phyloP scores from a whole-genome alignment of 768 basidiomycete species.

The Podaxis rugospora region DNA sequence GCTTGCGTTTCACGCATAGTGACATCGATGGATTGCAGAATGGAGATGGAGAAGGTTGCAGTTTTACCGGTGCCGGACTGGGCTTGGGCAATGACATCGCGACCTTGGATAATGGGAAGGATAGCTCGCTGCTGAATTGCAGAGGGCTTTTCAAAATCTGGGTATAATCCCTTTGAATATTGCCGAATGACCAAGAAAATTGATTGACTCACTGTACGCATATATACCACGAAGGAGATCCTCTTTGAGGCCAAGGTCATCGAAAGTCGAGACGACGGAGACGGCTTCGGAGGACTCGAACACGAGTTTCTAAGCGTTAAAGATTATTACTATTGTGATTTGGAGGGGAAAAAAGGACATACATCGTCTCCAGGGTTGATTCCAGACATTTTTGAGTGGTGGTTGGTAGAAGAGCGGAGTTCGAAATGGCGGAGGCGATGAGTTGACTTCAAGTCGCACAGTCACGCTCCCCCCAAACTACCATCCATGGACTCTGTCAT shows the following conservation, averaged over 20 bases:
- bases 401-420: slow-evolving; percentile 54
- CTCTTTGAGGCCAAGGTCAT: slow-evolving; percentile 89
- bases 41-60: slow-evolving; percentile 96
- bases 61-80: slow-evolving; percentile 99
- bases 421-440: slow-evolving; percentile 31
- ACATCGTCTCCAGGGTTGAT: slow-evolving; percentile 87
- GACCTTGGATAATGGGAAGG: slow-evolving; percentile 89
- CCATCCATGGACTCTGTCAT: slow-evolving; percentile 83
- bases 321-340: slow-evolving; percentile 9
- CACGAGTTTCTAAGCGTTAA: slow-evolving; percentile 67
- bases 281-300: slow-evolving; percentile 95
- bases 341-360: slow-evolving; percentile 20
- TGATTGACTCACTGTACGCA: slow-evolving; percentile 75
- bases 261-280: slow-evolving; percentile 84
- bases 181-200: neutral
- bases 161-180: slow-evolving; percentile 1
- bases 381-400: slow-evolving; percentile 63
- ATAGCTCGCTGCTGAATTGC: slow-evolving; percentile 99
- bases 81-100: slow-evolving; percentile 98
- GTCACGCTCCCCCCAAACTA: neutral
- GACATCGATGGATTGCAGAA: slow-evolving; percentile 96
- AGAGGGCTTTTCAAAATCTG: slow-evolving; percentile 95
- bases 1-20: slow-evolving; percentile 94
- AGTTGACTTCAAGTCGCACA: neutral
- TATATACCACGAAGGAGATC: slow-evolving; percentile 96